Conservation (phyloP, 257 asterid species). For the Solanum verrucosum region DNA sequence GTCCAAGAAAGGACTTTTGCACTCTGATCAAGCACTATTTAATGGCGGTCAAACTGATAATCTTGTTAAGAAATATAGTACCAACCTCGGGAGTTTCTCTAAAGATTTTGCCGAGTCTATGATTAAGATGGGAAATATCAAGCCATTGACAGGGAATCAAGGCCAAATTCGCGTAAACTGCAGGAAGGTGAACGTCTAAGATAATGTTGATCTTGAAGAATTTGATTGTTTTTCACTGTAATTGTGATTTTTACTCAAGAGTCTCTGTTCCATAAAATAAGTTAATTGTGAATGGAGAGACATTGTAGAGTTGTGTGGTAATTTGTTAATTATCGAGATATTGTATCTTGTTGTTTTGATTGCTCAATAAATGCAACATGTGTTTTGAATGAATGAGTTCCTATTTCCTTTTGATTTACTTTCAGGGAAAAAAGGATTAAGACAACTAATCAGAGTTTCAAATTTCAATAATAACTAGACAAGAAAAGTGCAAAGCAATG, state of each 20-base stretch:
- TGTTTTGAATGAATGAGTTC: neutral
- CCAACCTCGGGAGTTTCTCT: conserved; percentile 12
- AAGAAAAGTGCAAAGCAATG: too few relatives aligned
- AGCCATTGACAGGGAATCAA: conserved; percentile 25
- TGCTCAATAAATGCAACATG: too few relatives aligned
- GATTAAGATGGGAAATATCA: conserved; percentile 47
- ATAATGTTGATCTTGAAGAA: neutral
- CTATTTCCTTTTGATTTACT: neutral
- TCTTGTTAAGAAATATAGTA: conserved; percentile 6
- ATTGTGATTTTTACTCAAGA: neutral
- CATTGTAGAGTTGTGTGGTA: neutral
- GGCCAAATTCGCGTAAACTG: neutral
- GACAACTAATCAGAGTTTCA: too few relatives aligned
- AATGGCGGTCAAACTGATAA: conserved; percentile 21
- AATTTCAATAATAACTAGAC: too few relatives aligned
- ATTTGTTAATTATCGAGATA: neutral
- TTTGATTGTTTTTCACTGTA: neutral
- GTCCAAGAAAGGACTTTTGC: conserved; percentile 23
- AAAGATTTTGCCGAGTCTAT: conserved; percentile 24
- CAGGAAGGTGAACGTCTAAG: conserved; percentile 16
- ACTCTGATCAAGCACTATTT: conserved; percentile 36
- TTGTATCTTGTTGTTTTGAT: neutral
- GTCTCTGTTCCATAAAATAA: neutral
- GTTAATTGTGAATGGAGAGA: neutral
- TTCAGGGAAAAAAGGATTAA: too few relatives aligned